phyloP scores from a whole-genome alignment of 1,284 basidiomycete genomes.

The Pseudozyma sp. region DNA sequence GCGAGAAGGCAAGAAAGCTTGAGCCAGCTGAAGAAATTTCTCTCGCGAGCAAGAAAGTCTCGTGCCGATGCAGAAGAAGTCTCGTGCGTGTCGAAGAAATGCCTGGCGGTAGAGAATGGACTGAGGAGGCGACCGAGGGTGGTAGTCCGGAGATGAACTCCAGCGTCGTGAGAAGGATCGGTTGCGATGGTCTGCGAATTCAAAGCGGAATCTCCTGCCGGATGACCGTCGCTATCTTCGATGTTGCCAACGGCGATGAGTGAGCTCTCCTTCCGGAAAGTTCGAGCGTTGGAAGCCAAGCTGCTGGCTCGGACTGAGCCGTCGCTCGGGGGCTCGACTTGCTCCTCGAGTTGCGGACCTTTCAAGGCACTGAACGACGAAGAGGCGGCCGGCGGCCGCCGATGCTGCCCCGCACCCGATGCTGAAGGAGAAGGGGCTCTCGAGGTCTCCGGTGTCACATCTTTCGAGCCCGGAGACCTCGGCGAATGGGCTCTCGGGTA shows the following conservation, averaged over 20 bases:
- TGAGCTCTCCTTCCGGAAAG: constrained; percentile 23
- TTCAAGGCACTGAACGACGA: constrained; percentile 23
- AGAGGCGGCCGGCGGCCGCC: background rate
- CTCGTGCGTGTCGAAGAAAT: constrained; percentile 11
- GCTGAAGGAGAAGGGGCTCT: constrained; percentile 4
- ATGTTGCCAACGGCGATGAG: constrained; percentile 25
- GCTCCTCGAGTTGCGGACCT: background rate
- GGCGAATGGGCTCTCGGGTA: constrained; percentile 22
- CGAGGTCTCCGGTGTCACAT: constrained; percentile 7
- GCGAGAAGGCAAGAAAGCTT: constrained; percentile 39
- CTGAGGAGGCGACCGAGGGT: background rate
- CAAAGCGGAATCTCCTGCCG: too few species aligned
- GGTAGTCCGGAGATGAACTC: constrained; percentile 1
- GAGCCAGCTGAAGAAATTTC: constrained; percentile 45
- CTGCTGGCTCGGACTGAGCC: constrained; percentile 4
- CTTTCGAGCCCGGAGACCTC: constrained; percentile 5
- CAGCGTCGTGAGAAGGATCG: background rate
- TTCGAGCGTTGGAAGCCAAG: background rate
- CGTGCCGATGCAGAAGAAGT: constrained; percentile 29
- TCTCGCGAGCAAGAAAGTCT: constrained; percentile 42
- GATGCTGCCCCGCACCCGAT: background rate
- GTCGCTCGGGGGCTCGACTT: background rate
- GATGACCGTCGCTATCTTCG: constrained; percentile 2
- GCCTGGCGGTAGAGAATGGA: background rate
- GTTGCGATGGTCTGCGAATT: too few species aligned